A percentile compares a stretch with the other conserved stretches of the same genome.
These are phyloP conservation scores for Fusarium xylarioides DNA, from an alignment of 2,329 filamentous ascomycete species.

Conservation along the genomic window DNA sequence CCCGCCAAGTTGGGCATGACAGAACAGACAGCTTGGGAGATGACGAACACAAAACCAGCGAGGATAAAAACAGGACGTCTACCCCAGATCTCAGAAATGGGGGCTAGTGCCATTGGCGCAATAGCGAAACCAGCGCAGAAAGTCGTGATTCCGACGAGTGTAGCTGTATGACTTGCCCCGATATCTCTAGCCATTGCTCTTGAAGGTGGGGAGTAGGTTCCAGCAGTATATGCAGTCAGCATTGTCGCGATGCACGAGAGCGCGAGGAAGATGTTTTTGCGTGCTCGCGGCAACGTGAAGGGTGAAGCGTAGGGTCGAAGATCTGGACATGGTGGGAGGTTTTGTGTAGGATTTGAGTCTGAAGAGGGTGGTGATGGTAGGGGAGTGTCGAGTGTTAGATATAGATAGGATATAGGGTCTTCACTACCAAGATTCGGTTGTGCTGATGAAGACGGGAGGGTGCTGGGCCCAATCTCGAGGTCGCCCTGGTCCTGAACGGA, in stretches of 20 bases:
- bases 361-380: slow-evolving; percentile 46
- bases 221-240: slow-evolving; percentile 82
- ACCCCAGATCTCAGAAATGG: slow-evolving; percentile 88
- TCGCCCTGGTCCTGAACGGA: slow-evolving; percentile 11
- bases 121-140: slow-evolving; percentile 85
- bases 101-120: slow-evolving; percentile 88
- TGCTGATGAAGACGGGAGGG: slow-evolving; percentile 3
- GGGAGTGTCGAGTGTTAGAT: slow-evolving; percentile 53
- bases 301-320: slow-evolving; percentile 75
- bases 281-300: slow-evolving; percentile 73
- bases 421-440: slow-evolving; percentile 12
- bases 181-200: slow-evolving; percentile 73
- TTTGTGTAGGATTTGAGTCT: slow-evolving; percentile 31
- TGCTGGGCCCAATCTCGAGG: slow-evolving; percentile 31
- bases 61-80: slow-evolving; percentile 82
- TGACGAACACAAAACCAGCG: slow-evolving; percentile 76
- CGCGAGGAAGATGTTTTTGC: slow-evolving; percentile 76
- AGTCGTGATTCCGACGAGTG: slow-evolving; percentile 79
- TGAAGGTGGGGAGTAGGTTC: slow-evolving; percentile 78
- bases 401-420: slow-evolving; percentile 50
- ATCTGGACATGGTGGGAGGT: slow-evolving; percentile 69
- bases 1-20: slow-evolving; percentile 74
- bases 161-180: slow-evolving; percentile 69
- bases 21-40: slow-evolving; percentile 77
- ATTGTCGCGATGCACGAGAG: slow-evolving; percentile 81